Evolutionary conservation across 257 asterid genomes (phyloP), one percentile per base, ranked within the genome.

Genomic region (Salvia hispanica): DNA sequence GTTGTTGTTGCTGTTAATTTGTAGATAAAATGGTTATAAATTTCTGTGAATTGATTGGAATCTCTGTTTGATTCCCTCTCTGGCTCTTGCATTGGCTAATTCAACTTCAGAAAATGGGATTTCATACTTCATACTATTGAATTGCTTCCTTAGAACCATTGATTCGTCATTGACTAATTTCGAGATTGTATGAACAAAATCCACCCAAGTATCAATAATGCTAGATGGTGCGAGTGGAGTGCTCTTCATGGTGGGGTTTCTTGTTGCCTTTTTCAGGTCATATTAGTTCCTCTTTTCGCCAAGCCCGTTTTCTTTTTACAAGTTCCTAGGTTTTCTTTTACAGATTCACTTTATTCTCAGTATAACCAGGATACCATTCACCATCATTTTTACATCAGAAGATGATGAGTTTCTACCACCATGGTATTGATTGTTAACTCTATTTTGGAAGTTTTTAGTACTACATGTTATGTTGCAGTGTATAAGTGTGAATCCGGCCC

Each of bases 271-370:
- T 67, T 48, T 46, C 48, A 63, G 67, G 64, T 69, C 52, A 25
- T 16, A 9, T 48, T 15, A 25, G 36, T 28, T 37, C 48, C 62
- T 2, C 50, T 58, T 55, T 42, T 63, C 25, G 52, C 45, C 48
- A 0, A 3, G 15, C 28, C 46, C 12, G 7, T 42, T 74, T 74
- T 15, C 55, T 66, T 40, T 7, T 9, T 3, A 39, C 46, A 55
- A 34, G 40, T 61, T 70, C 48, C 69, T 47, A 59, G 62, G 28
- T 59, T 53, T 62, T 44, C 51, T 44, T 42, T 31, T 64, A 25
- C 25, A 13, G 33, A 12, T 7, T 3, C 58, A 12, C 36, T 75
- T 42, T 31, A 25, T 68, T 44, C 28, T 43, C 0, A 4, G 45
- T 50, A 42, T 47, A 50, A 58, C 63, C 31, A 43, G 48, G 62